Evolutionary conservation across 148 eudicot species (phyloP), one percentile per base, ranked within the genome.

Genomic region (Pharnaceum exiguum): DNA sequence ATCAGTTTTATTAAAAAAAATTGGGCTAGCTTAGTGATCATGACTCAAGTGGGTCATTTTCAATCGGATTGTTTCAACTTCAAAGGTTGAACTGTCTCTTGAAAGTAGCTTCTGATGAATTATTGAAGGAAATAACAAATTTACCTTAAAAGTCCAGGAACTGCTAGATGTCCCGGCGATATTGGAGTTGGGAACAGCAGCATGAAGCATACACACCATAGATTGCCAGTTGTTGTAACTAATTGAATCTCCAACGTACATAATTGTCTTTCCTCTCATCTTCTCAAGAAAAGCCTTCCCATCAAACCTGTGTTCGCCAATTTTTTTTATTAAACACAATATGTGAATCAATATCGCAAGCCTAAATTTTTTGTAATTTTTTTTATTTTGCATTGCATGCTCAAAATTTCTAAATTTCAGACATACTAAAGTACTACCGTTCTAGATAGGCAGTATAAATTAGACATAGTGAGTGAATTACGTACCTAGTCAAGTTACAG

Each of bases 191-290:
- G 77, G 82, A 22, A 59, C 60, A 17, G 71, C 44, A 12, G 70
- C 62, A 46, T 75, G 63, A 5, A 81, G 48, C 75, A 77, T 65
- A 72, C 86, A 81, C 12, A 70, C 72, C 0, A 81, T 37, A 15
- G 86, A 77, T 43, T 72, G 71, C 77, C 77, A 77, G 52, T 81
- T 82, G 63, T 78, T 58, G 1, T 64, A 49, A 49, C 82, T 72
- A 18, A 77, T 37, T 0, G 78, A 77, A 46, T 80, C 85, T 28
- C 85, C 85, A 0, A 80, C 70, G 15, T 73, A 70, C 76, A 77
- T 60, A 55, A 80, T 77, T 46, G 67, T 77, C 62, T 74, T 81
- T n/a, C 79, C 82, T 23, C 16, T 55, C 5, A 33, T 50, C 24
- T 43, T 81, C 40, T 21, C 49, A 23, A 74, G 28, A 18, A 77